Conservation (phyloP, 2,329 filamentous ascomycete species). For the Chalaropsis thielavioides region DNA sequence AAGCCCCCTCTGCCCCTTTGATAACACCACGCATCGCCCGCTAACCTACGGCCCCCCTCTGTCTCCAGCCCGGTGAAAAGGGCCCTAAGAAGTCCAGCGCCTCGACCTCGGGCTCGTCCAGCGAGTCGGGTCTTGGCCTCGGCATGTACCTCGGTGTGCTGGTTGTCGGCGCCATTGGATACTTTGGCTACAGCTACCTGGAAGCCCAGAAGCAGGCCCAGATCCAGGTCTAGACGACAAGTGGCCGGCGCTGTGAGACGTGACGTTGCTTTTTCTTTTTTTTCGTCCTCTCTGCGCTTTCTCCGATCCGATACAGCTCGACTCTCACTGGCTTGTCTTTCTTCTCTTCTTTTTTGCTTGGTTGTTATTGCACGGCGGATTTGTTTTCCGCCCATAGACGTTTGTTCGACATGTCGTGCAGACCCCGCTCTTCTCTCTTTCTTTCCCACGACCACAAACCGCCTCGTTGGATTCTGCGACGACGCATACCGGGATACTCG, state of each 20-base stretch:
- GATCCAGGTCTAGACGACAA: conserved; percentile 24
- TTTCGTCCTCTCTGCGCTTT: not conserved
- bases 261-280: not conserved
- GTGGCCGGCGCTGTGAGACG: not conserved
- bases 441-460: no score
- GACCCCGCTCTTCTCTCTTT: not conserved
- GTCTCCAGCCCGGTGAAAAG: conserved; percentile 60
- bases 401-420: not conserved
- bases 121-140: conserved; percentile 50
- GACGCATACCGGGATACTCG: not conserved
- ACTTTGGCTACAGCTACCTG: conserved; percentile 73
- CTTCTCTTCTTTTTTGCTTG: conserved; percentile 1
- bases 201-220: conserved; percentile 33
- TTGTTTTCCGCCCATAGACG: not conserved
- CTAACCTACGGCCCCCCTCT: not conserved
- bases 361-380: not conserved
- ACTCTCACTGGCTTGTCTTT: not conserved
- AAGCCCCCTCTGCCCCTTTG: conserved; percentile 25
- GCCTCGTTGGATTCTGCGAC: not conserved
- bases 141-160: conserved; percentile 71
- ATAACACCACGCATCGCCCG: not conserved
- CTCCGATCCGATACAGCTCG: not conserved
- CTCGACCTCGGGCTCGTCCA: conserved; percentile 34
- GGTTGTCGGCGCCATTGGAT: conserved; percentile 61
- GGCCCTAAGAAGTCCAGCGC: conserved; percentile 45